Base-by-base conservation (phyloP, 768 basidiomycete genomes). In the Termitomyces sp. region DNA sequence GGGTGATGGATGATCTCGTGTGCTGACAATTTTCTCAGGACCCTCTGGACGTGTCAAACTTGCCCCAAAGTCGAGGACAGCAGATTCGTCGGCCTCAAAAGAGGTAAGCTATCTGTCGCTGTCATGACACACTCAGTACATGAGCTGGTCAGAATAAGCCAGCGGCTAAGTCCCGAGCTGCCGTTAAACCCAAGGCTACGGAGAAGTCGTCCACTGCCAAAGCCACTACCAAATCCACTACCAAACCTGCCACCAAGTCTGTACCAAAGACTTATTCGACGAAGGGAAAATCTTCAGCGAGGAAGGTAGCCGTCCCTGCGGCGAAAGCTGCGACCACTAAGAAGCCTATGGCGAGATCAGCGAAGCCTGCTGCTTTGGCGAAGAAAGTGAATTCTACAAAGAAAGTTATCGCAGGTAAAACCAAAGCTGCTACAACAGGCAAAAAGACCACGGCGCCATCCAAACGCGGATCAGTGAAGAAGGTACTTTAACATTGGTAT, bases 11-110 rank as follows among this genome's bases (percentile, higher is more conserved):
- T 37, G 14, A 26, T 42, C 26, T 47, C 8, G 53, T 48, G 23
- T 57, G 35, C 50, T 51, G 28, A 37, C 50, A 45, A 51, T 54
- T 33, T 21, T 31, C 49, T 56, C 69, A 91, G 78, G 82, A 31
- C 77, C 79, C 2, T 83, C 85, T 21, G 88, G 88, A 54, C 83
- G 87, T 66, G 87, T 92, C 59, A 91, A 89, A 68, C 79, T 91
- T 21, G 80, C 85, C 21, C 75, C 80, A 59, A 75, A 78, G 69
- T 58, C 69, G n/a, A 75, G 76, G 50, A 59, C 78, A 49, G 63
- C 73, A 21, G 71, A 73, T 30, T 60, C 70, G 12, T 67, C 74
- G 33, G 67, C 73, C 28, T 60, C 73, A 14, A 78, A 80, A 65
- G 76, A 76, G 64, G 75, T 78, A 54, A 54, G 60, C 10, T n/a